Base-by-base conservation (phyloP, 1,284 basidiomycete genomes). In the Gymnopus androsaceus region DNA sequence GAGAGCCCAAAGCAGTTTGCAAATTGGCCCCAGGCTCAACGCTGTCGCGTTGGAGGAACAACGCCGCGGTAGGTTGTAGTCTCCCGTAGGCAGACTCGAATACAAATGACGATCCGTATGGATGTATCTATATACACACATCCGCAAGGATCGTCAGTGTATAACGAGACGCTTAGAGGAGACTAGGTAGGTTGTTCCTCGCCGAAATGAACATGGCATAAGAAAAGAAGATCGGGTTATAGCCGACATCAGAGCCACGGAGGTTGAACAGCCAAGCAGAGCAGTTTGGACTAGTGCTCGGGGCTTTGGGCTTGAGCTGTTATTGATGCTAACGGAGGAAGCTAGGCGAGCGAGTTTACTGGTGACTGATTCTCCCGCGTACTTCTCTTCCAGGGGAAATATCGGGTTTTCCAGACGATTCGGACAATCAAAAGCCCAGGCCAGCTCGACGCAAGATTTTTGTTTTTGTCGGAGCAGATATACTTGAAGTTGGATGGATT, bases 191-290 rank as follows among this genome's bases (percentile, higher is more conserved):
- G n/a, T n/a, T n/a, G n/a, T n/a, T n/a, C n/a, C n/a, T n/a, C n/a
- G n/a, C n/a, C n/a, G n/a, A 74, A 71, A 1, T 90, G 90, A 28
- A 98, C 77, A 96, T 79, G 2, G 93, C 91, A 68, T 95, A 98
- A 0, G 92, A 86, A 67, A 98, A 97, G 77, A 99, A 98, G 21
- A 99, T 95, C 60, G 94, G 94, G 67, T 97, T 98, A 75, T 84
- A 98, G 36, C 89, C 88, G 59, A 98, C 96, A 69, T 98, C 95
- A 1, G 86, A 84, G 1, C 95, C 95, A 58, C 96, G 87, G 41
- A 99, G 77, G 72, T 98, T 98, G 75, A 98, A 94, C 30, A 97
- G 69, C 96, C 96, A 95, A 0, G 92, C 93, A 98, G 82, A 76
- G 88, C 84, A 21, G 80, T 88, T 7, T 96, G 81, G 3, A 95